Evolutionary conservation across 495 filamentous ascomycete species (phyloP).

Genomic region (Wilcoxina mikolae): DNA sequence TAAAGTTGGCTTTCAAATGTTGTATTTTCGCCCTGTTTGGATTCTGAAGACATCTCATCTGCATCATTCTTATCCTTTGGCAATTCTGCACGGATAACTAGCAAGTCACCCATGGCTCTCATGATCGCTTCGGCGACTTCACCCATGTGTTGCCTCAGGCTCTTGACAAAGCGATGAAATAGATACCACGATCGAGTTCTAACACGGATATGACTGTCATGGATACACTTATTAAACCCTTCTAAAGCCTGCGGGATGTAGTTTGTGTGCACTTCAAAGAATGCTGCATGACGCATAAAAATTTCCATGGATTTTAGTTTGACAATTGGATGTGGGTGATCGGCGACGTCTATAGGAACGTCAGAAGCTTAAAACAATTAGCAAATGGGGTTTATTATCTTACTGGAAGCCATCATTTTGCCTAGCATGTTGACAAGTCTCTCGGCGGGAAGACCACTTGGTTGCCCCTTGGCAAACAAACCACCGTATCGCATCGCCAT

Average conservation of each 20-base stretch:
- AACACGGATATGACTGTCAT: slow-evolving; percentile 70
- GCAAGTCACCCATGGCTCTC: slow-evolving; percentile 70
- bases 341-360: slow-evolving; percentile 50
- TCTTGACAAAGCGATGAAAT: slow-evolving; percentile 85
- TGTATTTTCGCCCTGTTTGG: slow-evolving; percentile 74
- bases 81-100: slow-evolving; percentile 80
- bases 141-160: slow-evolving; percentile 64
- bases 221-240: slow-evolving; percentile 76
- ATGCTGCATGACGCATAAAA: slow-evolving; percentile 80
- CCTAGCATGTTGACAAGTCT: slow-evolving; percentile 78
- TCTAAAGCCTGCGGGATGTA: slow-evolving; percentile 77
- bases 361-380: background rate
- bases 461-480: slow-evolving; percentile 64
- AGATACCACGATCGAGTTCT: slow-evolving; percentile 90
- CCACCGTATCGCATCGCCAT: slow-evolving; percentile 71
- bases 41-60: slow-evolving; percentile 86
- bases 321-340: slow-evolving; percentile 76
- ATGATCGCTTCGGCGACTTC: slow-evolving; percentile 82
- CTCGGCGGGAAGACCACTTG: slow-evolving; percentile 58
- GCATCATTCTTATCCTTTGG: slow-evolving; percentile 53
- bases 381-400: slow-evolving; percentile 15
- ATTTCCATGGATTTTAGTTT: slow-evolving; percentile 97
- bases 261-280: slow-evolving; percentile 69
- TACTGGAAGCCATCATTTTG: slow-evolving; percentile 86
- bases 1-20: slow-evolving; percentile 82